Evolutionary conservation across 352 stramenopile species (phyloP).

Genomic region (Lagenidium sp.): DNA sequence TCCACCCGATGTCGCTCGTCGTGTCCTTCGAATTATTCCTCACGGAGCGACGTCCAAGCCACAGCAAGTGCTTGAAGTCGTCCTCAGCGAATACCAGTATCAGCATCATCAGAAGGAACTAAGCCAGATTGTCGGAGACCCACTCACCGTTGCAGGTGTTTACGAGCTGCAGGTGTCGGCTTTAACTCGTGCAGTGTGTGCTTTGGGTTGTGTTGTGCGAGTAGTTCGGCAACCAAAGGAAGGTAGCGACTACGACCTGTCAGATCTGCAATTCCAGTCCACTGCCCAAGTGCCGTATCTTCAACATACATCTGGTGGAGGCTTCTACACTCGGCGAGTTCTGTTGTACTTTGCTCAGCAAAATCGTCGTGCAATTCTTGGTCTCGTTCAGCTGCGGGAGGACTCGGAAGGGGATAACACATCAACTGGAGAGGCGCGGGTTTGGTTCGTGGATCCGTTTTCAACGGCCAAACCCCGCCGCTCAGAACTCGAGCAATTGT

Average conservation of each 20-base stretch:
- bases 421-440: conserved; percentile 24
- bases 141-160: conserved; percentile 67
- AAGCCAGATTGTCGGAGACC: conserved; percentile 69
- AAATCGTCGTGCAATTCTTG: conserved; percentile 49
- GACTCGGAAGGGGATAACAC: conserved; percentile 21
- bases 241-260: conserved; percentile 35
- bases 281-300: conserved; percentile 57
- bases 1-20: conserved; percentile 22
- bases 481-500: conserved; percentile 40
- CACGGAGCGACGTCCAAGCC: conserved; percentile 39
- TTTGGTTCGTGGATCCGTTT: conserved; percentile 68
- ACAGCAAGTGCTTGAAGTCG: conserved; percentile 52
- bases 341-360: conserved; percentile 68
- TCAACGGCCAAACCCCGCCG: conserved; percentile 38
- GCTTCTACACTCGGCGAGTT: conserved; percentile 26
- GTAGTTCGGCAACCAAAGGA: conserved; percentile 22
- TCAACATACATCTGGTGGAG: conserved; percentile 20
- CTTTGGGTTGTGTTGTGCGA: conserved; percentile 86
- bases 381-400: conserved; percentile 31
- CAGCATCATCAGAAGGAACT: conserved; percentile 71
- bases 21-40: conserved; percentile 44
- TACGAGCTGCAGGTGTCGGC: conserved; percentile 93
- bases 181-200: conserved; percentile 82
- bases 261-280: conserved; percentile 66
- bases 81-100: conserved; percentile 63